Evolutionary conservation across 371 early-diverging fungal genomes (phyloP).

Genomic region (Mucor lusitanicus): DNA sequence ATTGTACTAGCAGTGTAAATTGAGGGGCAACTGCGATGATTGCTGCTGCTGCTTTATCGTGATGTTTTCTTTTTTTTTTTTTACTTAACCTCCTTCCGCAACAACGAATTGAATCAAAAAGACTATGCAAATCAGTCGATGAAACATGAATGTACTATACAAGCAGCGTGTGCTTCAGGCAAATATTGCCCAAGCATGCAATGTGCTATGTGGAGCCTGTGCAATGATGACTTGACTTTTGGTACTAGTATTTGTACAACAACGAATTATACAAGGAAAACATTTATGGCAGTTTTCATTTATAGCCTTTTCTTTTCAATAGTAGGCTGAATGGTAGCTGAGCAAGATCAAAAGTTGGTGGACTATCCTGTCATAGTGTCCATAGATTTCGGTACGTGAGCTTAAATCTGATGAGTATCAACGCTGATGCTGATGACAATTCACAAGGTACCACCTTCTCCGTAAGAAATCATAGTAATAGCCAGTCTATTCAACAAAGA

Average conservation of each 20-base stretch:
- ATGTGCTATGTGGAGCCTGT: background rate
- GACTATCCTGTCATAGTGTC: constrained; percentile 51
- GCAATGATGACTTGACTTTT: background rate
- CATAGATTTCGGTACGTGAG: constrained; percentile 46
- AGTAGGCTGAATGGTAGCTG: background rate
- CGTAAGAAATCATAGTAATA: constrained; percentile 13
- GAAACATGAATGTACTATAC: no score
- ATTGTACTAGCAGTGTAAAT: no score
- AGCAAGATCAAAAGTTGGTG: background rate
- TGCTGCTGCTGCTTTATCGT: no score
- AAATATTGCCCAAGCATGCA: background rate
- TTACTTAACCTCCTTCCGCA: no score
- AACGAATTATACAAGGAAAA: background rate
- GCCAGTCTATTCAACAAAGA: background rate
- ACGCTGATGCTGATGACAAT: background rate
- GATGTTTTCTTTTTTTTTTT: no score
- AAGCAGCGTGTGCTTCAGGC: background rate
- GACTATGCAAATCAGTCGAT: no score
- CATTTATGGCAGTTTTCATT: background rate
- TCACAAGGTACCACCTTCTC: constrained; percentile 45
- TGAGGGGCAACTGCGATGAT: no score
- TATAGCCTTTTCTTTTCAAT: constrained; percentile 5
- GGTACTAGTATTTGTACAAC: background rate
- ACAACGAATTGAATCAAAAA: no score
- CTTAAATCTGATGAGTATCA: background rate